These are phyloP conservation scores for Pyrenophora seminiperda DNA, from an alignment of 2,329 filamentous ascomycete genomes.

Conservation along the genomic window DNA sequence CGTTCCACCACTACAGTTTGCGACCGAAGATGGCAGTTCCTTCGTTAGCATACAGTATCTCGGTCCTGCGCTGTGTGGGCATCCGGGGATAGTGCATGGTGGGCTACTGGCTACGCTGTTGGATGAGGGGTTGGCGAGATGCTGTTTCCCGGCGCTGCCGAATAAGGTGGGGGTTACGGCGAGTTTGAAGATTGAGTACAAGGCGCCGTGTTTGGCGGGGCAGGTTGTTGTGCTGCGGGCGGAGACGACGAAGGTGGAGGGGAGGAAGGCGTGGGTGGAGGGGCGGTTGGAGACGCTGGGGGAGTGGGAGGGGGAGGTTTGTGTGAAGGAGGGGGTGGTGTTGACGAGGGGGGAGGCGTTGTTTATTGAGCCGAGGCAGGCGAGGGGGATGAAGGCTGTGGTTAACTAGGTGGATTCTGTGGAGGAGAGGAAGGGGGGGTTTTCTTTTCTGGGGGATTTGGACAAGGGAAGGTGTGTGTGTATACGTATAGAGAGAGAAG, in stretches of 20 bases:
- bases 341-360: conserved; percentile 83
- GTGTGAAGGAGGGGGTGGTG: conserved; percentile 58
- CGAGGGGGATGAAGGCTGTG: conserved; percentile 55
- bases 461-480: too few relatives aligned
- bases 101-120: conserved; percentile 89
- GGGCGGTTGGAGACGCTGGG: conserved; percentile 82
- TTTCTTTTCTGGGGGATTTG: too few relatives aligned
- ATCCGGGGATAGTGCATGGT: conserved; percentile 89
- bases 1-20: conserved; percentile 81
- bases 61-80: conserved; percentile 80
- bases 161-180: conserved; percentile 87
- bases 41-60: conserved; percentile 75
- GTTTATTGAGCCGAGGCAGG: conserved; percentile 86
- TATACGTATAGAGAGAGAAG: too few relatives aligned
- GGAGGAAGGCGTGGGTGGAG: conserved; percentile 92
- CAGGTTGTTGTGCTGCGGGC: conserved; percentile 79
- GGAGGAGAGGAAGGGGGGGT: too few relatives aligned
- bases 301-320: conserved; percentile 56
- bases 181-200: conserved; percentile 81
- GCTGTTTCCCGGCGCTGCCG: conserved; percentile 85
- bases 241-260: conserved; percentile 82
- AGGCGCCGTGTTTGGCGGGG: conserved; percentile 75
- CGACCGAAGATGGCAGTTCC: conserved; percentile 56
- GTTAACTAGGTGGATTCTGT: conserved; percentile 26
- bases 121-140: conserved; percentile 86